Conservation (phyloP, 139 green algal species). For the Mesostigma viride region DNA sequence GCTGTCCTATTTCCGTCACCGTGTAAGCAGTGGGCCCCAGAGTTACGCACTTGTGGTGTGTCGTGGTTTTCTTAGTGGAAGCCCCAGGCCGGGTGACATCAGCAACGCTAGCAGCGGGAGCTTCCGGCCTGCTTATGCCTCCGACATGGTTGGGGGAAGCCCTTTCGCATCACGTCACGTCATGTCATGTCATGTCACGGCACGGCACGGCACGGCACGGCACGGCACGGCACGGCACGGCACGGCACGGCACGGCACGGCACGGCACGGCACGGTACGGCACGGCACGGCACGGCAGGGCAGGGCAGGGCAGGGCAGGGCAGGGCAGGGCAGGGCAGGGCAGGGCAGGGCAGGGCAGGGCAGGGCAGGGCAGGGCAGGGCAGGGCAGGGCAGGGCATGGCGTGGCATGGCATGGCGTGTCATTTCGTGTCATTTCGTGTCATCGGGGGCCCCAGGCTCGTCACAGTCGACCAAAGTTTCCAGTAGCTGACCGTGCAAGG, state of each 20-base stretch:
- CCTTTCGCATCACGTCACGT: background rate
- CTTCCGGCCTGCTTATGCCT: no score
- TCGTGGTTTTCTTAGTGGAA: no score
- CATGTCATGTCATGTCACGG: background rate
- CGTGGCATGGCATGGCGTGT: background rate
- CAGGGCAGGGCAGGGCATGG: background rate
- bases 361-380: background rate
- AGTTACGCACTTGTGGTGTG: no score
- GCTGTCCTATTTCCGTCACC: no score
- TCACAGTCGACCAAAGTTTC: no score
- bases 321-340: background rate
- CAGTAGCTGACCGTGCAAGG: no score
- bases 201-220: constrained; percentile 1
- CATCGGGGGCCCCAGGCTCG: no score
- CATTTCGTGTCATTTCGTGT: background rate
- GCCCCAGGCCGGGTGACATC: no score
- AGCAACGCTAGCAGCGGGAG: no score
- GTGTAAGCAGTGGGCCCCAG: no score
- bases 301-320: background rate
- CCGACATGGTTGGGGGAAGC: no score
- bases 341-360: constrained; percentile 3
- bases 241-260: background rate
- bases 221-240: constrained; percentile 2
- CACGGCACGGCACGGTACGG: constrained; percentile 1
- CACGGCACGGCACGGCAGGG: background rate